phyloP scores from a whole-genome alignment of 1,284 basidiomycete species.

The Ceratobasidium sp. region DNA sequence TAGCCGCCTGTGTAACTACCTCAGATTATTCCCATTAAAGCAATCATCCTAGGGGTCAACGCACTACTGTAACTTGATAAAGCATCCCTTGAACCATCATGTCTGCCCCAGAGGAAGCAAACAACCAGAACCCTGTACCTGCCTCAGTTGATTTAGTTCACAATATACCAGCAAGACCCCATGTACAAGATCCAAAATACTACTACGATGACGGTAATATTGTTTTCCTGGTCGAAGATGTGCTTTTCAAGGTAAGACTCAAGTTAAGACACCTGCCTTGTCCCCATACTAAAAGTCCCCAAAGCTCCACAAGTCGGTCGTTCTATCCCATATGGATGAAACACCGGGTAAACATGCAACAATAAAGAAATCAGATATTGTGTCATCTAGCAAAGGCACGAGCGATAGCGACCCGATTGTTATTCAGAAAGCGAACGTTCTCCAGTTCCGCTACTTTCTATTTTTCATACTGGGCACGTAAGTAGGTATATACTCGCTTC shows the following conservation, averaged over 20 bases:
- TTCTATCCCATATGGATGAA: too few species aligned
- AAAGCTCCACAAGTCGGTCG: too few species aligned
- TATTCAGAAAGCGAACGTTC: background rate
- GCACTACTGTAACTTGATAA: too few species aligned
- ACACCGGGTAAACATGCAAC: too few species aligned
- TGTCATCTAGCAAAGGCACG: background rate
- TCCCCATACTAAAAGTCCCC: background rate
- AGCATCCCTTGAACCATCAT: too few species aligned
- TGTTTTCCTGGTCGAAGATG: background rate
- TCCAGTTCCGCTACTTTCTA: conserved; percentile 3
- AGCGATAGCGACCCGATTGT: conserved; percentile 5
- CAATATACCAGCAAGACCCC: background rate
- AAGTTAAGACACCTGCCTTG: background rate
- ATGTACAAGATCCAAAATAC: background rate
- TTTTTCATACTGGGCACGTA: background rate
- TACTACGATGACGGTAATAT: conserved; percentile 12
- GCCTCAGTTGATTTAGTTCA: too few species aligned
- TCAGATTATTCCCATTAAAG: too few species aligned
- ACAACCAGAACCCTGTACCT: too few species aligned
- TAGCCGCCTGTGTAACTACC: too few species aligned
- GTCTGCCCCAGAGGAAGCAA: too few species aligned
- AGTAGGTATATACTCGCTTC: background rate
- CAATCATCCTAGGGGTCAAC: too few species aligned
- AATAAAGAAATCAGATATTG: background rate
- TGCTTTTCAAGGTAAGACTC: conserved; percentile 4